Evolutionary conservation across 2,329 filamentous ascomycete genomes (phyloP).

Genomic region (Moelleriella libera): DNA sequence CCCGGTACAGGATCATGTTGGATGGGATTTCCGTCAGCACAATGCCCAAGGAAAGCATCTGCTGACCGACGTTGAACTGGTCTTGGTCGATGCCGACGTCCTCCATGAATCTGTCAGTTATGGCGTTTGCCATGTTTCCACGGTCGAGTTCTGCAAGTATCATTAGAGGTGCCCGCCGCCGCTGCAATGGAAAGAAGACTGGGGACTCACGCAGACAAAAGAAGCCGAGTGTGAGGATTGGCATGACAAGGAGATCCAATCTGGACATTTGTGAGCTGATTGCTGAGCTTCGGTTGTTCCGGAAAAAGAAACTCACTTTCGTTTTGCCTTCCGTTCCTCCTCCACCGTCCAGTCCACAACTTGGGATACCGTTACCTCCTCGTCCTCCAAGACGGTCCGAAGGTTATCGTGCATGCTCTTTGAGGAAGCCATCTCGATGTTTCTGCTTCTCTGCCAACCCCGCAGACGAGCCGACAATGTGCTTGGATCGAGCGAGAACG

Average conservation of each 20-base stretch:
- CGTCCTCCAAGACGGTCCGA: not conserved
- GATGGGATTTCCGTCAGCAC: slow-evolving; percentile 27
- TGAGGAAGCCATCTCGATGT: not conserved
- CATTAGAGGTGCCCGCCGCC: not conserved
- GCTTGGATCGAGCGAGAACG: too few relatives aligned
- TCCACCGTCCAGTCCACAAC: slow-evolving; percentile 18
- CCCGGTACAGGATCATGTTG: slow-evolving; percentile 19
- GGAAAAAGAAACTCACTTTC: slow-evolving; percentile 15
- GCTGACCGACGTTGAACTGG: slow-evolving; percentile 36
- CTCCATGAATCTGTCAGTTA: slow-evolving; percentile 32
- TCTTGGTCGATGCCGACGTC: slow-evolving; percentile 35
- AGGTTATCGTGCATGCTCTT: not conserved
- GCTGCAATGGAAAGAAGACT: not conserved
- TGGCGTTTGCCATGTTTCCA: slow-evolving; percentile 29
- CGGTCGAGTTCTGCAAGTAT: slow-evolving; percentile 19
- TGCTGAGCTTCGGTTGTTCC: not conserved
- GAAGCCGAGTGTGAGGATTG: slow-evolving; percentile 25
- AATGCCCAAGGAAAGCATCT: slow-evolving; percentile 34
- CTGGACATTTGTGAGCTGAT: slow-evolving; percentile 7
- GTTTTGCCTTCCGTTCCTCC: slow-evolving; percentile 22
- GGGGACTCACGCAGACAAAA: slow-evolving; percentile 23
- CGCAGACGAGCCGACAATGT: too few relatives aligned
- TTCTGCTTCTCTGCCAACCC: too few relatives aligned
- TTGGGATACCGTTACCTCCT: not conserved
- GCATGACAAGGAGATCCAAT: slow-evolving; percentile 26